Base-by-base conservation (phyloP, 2,329 filamentous ascomycete species). In the Diplodia scrobiculata region DNA sequence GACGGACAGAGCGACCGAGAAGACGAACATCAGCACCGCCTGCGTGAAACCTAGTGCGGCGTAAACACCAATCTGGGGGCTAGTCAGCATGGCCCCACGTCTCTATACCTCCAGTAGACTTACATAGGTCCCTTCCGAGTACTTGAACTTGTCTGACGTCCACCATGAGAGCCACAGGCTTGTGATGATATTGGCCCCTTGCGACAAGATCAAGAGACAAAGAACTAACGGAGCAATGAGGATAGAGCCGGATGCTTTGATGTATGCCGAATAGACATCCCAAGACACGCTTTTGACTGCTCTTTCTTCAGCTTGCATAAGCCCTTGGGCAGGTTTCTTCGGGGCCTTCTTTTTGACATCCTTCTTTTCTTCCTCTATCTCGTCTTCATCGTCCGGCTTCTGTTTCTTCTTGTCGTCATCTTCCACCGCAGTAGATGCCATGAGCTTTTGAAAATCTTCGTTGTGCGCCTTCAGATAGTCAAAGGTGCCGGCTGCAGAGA, bases 161-260 rank as follows among this genome's bases (percentile, higher is more conserved):
- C 94, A 98, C 80, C 88, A 98, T 0, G 92, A 95, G 1, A 98
- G 85, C 94, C 94, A 98, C 65, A 98, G 79, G 73, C 90, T 93
- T 13, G 92, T 97, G 70, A 87, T 84, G 69, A 98, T 94, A 73
- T 96, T 97, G 68, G 90, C 85, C 9, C 89, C 91, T 73, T 97
- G 92, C 0, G 91, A 88, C 11, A 92, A 73, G 5, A 91, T 75
- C 11, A 96, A 83, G 2, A 92, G 77, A 27, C 87, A 67, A 3
- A 92, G 75, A 4, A 94, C 76, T 10, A 86, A 68, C 0, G 89
- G 84, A 1, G 87, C 89, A 68, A 91, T 88, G 69, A 90, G 78
- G 7, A 91, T 81, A 10, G 87, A 86, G 4, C 91, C 91, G 0
- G 91, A 91, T 6, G 92, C 90, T 68, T 81, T 82, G 71, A 96